Evolutionary conservation across 2,329 filamentous ascomycete genomes (phyloP), one percentile per base, ranked within the genome.

Genomic region (Coniochaeta sp.): DNA sequence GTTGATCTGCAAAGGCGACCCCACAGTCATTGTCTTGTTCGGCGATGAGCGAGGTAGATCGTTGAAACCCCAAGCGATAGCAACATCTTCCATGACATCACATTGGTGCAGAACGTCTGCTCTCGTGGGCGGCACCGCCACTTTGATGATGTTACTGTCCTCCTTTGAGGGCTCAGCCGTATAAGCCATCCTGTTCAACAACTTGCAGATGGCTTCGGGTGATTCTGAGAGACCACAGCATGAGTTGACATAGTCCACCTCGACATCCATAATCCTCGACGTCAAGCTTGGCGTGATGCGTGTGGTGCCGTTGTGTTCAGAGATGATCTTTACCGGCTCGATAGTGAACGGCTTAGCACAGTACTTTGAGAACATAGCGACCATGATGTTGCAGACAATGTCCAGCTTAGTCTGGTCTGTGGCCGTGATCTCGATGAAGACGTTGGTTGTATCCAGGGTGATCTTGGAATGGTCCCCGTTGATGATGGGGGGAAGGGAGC

Each of bases 391-490:
- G 77, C 89, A 91, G 63, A 97, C 93, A 65, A 99, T 91, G 67
- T 97, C 93, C 52, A 98, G 84, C 79, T 99, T 99, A 31, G 96
- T 99, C 72, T 89, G 88, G 73, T 99, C 95, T 44, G 92, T 93
- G 44, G 93, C 96, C 8, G 95, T 99, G 69, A 96, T 92, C 76
- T 99, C 95, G 73, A 99, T 96, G 76, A 99, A 90, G 70, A 99
- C 86, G 70, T 99, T 97, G 71, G 84, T 93, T 61, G 93, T 98
- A 72, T 96, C 79, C 52, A 96, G 78, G 8, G 88, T 91, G 72
- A 99, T 99, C 78, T 99, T 99, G 69, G 93, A 97, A 77, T 95
- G 93, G 70, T 99, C 86, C 69, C 93, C 87, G 78, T 99, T 99
- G 81, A 99, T 99, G 69, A 99, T 98, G 19, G 95, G 95, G 1